Percentiles rank a stretch among this genome's conserved stretches.
Conservation (phyloP, 257 asterid species). For the Gardenia jasminoides region DNA sequence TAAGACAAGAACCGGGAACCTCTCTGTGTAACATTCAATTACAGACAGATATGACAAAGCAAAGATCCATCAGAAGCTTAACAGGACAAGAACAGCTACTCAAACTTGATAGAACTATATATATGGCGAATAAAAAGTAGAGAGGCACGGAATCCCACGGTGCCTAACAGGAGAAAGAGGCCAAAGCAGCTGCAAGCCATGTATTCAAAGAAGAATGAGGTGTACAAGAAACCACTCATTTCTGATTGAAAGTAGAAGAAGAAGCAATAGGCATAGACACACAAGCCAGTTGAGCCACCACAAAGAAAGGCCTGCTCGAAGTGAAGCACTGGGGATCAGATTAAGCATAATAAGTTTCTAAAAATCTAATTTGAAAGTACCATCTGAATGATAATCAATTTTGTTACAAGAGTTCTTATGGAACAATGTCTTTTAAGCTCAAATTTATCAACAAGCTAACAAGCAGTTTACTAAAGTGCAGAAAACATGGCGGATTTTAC, state of each 20-base stretch:
- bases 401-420: no score
- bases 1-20: no score
- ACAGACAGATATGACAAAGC: no score
- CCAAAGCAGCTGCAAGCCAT: constrained; percentile 34
- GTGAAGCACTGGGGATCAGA: background rate
- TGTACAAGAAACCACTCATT: constrained; percentile 31
- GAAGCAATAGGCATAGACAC: constrained; percentile 22
- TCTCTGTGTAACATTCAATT: no score
- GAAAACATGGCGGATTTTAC: no score
- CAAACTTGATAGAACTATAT: constrained; percentile 29
- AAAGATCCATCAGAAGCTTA: background rate
- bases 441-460: no score
- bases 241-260: constrained; percentile 22
- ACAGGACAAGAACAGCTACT: constrained; percentile 11
- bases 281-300: constrained; percentile 31
- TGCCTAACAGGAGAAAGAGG: constrained; percentile 33
- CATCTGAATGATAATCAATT: no score
- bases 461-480: no score
- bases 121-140: constrained; percentile 30
- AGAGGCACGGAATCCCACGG: constrained; percentile 26
- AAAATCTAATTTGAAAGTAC: no score
- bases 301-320: constrained; percentile 16
- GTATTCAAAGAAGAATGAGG: constrained; percentile 38
- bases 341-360: background rate
- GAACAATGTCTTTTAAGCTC: no score